phyloP scores from a whole-genome alignment of 768 basidiomycete species.

The Kwoniella dendrophila region DNA sequence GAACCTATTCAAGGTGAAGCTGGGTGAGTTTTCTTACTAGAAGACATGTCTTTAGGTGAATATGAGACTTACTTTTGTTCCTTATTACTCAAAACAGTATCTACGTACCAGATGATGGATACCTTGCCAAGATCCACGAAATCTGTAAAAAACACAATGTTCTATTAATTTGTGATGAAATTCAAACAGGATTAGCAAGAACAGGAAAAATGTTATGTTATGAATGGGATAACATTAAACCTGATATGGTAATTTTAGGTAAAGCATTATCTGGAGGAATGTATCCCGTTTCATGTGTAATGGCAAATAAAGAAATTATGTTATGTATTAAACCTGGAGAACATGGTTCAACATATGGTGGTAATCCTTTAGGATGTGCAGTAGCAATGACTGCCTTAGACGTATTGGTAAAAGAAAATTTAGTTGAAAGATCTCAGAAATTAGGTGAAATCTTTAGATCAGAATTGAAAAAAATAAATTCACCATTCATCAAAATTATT shows the following conservation, averaged over 20 bases:
- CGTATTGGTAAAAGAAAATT: slow-evolving; percentile 84
- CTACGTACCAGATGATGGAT: slow-evolving; percentile 85
- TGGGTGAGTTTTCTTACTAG: slow-evolving; percentile 64
- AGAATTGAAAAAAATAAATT: slow-evolving; percentile 56
- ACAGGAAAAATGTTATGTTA: slow-evolving; percentile 91
- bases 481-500: slow-evolving; percentile 73
- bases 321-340: slow-evolving; percentile 91
- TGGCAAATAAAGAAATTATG: slow-evolving; percentile 90
- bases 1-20: slow-evolving; percentile 99
- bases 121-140: slow-evolving; percentile 72
- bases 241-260: slow-evolving; percentile 89
- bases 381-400: slow-evolving; percentile 88
- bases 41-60: background rate
- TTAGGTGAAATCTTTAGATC: slow-evolving; percentile 81
- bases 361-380: slow-evolving; percentile 95
- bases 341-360: slow-evolving; percentile 94
- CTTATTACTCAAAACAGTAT: slow-evolving; percentile 63
- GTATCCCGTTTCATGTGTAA: slow-evolving; percentile 93
- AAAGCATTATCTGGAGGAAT: slow-evolving; percentile 99
- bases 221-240: slow-evolving; percentile 82
- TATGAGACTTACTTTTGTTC: background rate
- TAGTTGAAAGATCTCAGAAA: slow-evolving; percentile 74
- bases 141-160: slow-evolving; percentile 92
- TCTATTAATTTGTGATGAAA: slow-evolving; percentile 96
- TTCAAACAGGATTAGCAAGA: slow-evolving; percentile 93